A percentile compares a stretch with the other conserved stretches of the same genome.
These are phyloP conservation scores for Mortierella hygrophila DNA, from an alignment of 192 early-diverging fungal genomes.

Conservation along the genomic window DNA sequence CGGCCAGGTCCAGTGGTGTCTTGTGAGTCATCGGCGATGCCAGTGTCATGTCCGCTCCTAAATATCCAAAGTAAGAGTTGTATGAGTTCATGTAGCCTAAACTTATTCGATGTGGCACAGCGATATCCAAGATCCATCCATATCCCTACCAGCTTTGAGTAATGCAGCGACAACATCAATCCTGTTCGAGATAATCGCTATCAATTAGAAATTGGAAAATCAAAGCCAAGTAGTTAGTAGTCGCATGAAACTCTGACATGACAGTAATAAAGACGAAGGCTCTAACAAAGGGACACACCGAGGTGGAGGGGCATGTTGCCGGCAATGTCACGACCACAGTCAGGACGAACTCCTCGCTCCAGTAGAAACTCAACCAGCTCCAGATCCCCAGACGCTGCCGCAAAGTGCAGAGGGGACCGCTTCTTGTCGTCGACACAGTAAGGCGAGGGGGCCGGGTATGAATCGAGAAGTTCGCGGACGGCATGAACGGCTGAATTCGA, in stretches of 20 bases:
- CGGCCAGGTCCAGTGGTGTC: constrained; percentile 49
- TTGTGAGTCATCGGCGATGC: constrained; percentile 56
- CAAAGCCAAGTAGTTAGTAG: neutral
- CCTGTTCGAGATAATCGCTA: constrained; percentile 52
- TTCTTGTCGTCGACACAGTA: constrained; percentile 57
- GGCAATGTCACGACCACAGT: constrained; percentile 51
- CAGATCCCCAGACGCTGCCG: constrained; percentile 47
- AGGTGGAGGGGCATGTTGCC: constrained; percentile 53
- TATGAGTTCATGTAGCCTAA: neutral
- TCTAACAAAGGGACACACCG: constrained; percentile 11
- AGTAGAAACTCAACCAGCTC: constrained; percentile 51
- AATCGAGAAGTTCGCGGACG: constrained; percentile 42
- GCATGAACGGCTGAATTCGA: constrained; percentile 45
- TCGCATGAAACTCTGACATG: neutral
- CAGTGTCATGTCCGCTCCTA: constrained; percentile 52
- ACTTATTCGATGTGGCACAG: neutral
- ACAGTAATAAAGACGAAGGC: too few relatives aligned
- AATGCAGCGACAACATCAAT: constrained; percentile 48
- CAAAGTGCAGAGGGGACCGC: constrained; percentile 52
- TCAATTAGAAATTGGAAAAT: neutral
- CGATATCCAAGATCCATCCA: neutral
- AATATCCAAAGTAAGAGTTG: neutral
- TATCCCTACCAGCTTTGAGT: constrained; percentile 36
- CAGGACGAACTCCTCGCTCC: constrained; percentile 48
- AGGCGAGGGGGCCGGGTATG: constrained; percentile 48